Percentiles rank a stretch among this genome's conserved stretches.
Conservation (phyloP, 345 rosid species). For the Boechera retrofracta region DNA sequence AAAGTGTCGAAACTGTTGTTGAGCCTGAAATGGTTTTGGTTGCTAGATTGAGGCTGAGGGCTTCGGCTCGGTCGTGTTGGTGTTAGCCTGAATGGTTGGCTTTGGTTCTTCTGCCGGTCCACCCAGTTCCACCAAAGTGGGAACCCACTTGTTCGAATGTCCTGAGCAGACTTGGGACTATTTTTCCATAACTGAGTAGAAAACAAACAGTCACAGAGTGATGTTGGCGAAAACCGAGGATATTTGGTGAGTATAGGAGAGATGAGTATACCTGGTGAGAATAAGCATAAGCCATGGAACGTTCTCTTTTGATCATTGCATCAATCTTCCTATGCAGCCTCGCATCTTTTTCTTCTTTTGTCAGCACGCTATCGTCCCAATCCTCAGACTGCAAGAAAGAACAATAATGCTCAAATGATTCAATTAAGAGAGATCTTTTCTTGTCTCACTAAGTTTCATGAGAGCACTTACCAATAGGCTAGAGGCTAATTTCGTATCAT, state of each 20-base stretch:
- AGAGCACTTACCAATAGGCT: conserved; percentile 43
- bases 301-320: conserved; percentile 82
- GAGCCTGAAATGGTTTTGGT: conserved; percentile 50
- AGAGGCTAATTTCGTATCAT: conserved; percentile 56
- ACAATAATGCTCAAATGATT: background rate
- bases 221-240: conserved; percentile 5
- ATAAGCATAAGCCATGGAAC: conserved; percentile 90
- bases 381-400: conserved; percentile 61
- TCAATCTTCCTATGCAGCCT: conserved; percentile 80
- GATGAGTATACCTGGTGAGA: conserved; percentile 70
- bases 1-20: conserved; percentile 62
- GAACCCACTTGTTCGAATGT: conserved; percentile 62
- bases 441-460: conserved; percentile 4
- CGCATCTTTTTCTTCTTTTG: conserved; percentile 76
- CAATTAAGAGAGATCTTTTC: conserved; percentile 2
- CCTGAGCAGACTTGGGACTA: conserved; percentile 60
- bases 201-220: background rate
- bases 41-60: conserved; percentile 52
- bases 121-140: conserved; percentile 99
- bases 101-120: conserved; percentile 65
- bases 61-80: conserved; percentile 55
- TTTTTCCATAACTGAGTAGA: conserved; percentile 62
- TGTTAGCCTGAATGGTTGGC: conserved; percentile 43
- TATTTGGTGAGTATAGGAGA: background rate
- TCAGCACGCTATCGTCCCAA: conserved; percentile 87